Conservation (phyloP, 2,329 filamentous ascomycete genomes). For the Pseudocercospora macadamiae region DNA sequence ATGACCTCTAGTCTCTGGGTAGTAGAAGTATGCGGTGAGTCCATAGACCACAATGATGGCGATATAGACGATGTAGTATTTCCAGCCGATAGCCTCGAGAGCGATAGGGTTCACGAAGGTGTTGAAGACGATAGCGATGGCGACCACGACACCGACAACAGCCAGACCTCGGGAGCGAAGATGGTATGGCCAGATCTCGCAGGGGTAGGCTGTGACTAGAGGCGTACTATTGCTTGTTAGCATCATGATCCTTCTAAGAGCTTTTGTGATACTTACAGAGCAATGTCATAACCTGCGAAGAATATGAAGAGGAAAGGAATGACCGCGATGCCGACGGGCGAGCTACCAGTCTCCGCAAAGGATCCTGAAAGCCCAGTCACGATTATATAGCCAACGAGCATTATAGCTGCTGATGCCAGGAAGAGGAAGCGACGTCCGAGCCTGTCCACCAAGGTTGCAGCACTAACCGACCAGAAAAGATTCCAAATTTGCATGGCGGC, state of each 20-base stretch:
- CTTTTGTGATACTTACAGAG: slow-evolving; percentile 16
- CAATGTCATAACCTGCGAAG: slow-evolving; percentile 47
- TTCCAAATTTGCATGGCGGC: slow-evolving; percentile 45
- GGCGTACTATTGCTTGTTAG: slow-evolving; percentile 29
- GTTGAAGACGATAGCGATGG: slow-evolving; percentile 35
- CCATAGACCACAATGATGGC: slow-evolving; percentile 33
- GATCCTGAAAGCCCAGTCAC: slow-evolving; percentile 36
- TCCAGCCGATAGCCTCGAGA: slow-evolving; percentile 44
- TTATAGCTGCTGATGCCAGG: slow-evolving; percentile 46
- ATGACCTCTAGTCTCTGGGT: slow-evolving; percentile 22
- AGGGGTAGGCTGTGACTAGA: slow-evolving; percentile 38
- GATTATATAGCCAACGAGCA: slow-evolving; percentile 46
- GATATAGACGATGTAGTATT: slow-evolving; percentile 50
- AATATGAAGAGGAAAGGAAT: slow-evolving; percentile 51
- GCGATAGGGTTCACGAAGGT: slow-evolving; percentile 50
- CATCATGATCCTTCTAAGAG: background rate
- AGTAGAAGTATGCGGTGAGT: slow-evolving; percentile 26
- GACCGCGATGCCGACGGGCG: slow-evolving; percentile 41
- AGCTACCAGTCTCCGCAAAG: slow-evolving; percentile 38
- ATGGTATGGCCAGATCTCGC: slow-evolving; percentile 41
- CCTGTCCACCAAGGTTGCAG: slow-evolving; percentile 47
- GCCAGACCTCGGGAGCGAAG: slow-evolving; percentile 34
- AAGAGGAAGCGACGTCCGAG: slow-evolving; percentile 50
- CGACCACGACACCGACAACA: slow-evolving; percentile 26
- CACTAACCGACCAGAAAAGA: slow-evolving; percentile 40